phyloP scores from a whole-genome alignment of 2,329 filamentous ascomycete genomes.

The Zasmidium citrigriseum region DNA sequence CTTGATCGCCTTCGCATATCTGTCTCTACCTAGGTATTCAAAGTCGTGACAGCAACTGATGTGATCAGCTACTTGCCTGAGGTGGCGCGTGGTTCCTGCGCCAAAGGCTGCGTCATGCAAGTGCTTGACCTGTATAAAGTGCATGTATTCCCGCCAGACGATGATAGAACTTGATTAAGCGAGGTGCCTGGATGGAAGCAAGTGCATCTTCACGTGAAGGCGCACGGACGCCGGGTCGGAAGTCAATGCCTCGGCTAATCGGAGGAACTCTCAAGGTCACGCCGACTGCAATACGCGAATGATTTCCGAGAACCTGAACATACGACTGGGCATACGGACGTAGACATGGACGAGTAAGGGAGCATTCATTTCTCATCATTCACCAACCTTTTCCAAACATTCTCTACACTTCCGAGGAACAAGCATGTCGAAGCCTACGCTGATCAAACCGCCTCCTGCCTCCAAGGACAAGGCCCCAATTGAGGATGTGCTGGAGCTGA shows the following conservation, averaged over 20 bases:
- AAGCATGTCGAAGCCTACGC: constrained; percentile 33
- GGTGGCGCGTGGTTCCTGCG: no score
- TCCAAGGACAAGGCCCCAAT: constrained; percentile 76
- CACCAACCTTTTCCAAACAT: background rate
- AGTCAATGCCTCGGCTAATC: background rate
- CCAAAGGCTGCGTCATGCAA: no score
- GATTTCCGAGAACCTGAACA: background rate
- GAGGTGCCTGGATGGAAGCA: no score
- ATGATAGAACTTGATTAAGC: no score
- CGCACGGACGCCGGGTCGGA: no score
- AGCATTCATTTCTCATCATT: background rate
- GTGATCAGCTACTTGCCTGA: no score
- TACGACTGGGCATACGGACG: background rate
- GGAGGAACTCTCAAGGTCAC: background rate
- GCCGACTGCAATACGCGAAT: background rate
- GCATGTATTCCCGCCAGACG: no score
- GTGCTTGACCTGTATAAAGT: no score
- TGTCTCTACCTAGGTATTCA: no score
- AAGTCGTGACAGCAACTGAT: no score
- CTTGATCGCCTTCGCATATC: no score
- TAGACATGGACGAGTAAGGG: background rate
- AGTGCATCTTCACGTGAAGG: no score
- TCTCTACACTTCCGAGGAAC: background rate
- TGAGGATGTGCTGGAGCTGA: constrained; percentile 87
- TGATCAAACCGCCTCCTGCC: constrained; percentile 73